Evolutionary conservation across 208 protist genomes (phyloP).

Genomic region (Trypanosoma grayi): DNA sequence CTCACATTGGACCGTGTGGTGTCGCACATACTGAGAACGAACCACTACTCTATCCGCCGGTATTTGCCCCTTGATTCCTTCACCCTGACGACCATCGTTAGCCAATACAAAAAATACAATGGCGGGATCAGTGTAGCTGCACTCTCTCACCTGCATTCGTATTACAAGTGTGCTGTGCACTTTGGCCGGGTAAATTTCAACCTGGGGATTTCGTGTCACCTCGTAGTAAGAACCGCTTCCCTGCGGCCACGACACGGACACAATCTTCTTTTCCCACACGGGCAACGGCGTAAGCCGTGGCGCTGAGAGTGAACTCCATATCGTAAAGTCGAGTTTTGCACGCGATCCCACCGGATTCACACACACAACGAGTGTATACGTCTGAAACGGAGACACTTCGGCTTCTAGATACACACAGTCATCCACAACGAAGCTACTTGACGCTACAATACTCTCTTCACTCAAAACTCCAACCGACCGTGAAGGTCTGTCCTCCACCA

Average conservation of each 20-base stretch:
- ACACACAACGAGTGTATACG: slow-evolving; percentile 61
- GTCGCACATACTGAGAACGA: slow-evolving; percentile 71
- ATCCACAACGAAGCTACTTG: slow-evolving; percentile 36
- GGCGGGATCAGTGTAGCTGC: slow-evolving; percentile 47
- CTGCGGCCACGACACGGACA: slow-evolving; percentile 41
- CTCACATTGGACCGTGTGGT: slow-evolving; percentile 56
- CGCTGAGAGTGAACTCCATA: slow-evolving; percentile 61
- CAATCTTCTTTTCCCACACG: slow-evolving; percentile 48
- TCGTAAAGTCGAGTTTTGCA: slow-evolving; percentile 41
- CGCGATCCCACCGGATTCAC: slow-evolving; percentile 36
- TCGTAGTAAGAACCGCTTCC: slow-evolving; percentile 78
- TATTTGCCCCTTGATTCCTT: slow-evolving; percentile 56
- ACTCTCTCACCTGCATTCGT: slow-evolving; percentile 51
- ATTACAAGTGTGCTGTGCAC: slow-evolving; percentile 55
- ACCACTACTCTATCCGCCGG: slow-evolving; percentile 38
- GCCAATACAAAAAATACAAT: slow-evolving; percentile 71
- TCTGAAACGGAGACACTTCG: slow-evolving; percentile 19
- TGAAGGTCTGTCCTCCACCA: slow-evolving; percentile 12
- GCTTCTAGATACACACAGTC: slow-evolving; percentile 45
- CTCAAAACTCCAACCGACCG: slow-evolving; percentile 35
- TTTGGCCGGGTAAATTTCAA: slow-evolving; percentile 63
- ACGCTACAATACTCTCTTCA: slow-evolving; percentile 31
- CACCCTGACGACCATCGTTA: slow-evolving; percentile 44
- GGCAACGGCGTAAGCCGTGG: slow-evolving; percentile 40
- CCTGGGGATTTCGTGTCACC: slow-evolving; percentile 66